Evolutionary conservation across 164 flowering plant genomes (phyloP).

Genomic region (Annona squamosa): DNA sequence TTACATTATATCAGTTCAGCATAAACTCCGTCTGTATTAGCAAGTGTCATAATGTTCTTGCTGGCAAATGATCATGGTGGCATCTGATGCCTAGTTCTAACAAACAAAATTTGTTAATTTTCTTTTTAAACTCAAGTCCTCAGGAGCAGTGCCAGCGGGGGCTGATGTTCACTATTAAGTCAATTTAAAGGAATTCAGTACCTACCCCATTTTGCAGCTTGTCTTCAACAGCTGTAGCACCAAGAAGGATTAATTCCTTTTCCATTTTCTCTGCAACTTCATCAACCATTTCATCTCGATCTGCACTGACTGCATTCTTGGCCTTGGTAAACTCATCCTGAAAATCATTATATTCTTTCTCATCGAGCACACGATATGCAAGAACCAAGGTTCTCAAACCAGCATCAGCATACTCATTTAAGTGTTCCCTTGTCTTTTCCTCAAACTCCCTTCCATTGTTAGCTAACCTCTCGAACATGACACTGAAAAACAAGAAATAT

Average conservation of each 20-base stretch:
- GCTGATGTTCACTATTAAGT: too few species aligned
- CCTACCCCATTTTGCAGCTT: constrained; percentile 94
- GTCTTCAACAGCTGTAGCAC: constrained; percentile 98
- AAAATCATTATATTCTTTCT: constrained; percentile 59
- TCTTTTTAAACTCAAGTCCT: too few species aligned
- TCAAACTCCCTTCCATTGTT: constrained; percentile 58
- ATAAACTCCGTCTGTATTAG: too few species aligned
- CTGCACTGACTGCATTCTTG: constrained; percentile 64
- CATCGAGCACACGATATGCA: constrained; percentile 70
- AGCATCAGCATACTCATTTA: constrained; percentile 85
- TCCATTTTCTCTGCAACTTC: constrained; percentile 62
- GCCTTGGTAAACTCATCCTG: constrained; percentile 51
- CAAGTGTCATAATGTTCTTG: too few species aligned
- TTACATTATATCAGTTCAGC: too few species aligned
- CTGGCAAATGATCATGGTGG: too few species aligned
- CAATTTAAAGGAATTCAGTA: not conserved
- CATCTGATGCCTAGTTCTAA: too few species aligned
- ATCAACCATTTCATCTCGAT: constrained; percentile 65
- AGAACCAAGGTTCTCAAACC: constrained; percentile 89
- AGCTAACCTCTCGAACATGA: constrained; percentile 86
- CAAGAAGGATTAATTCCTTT: constrained; percentile 82
- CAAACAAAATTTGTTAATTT: too few species aligned
- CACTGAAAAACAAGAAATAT: constrained; percentile 41
- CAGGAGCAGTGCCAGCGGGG: too few species aligned
- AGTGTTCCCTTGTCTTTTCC: constrained; percentile 59